These are phyloP conservation scores for Pontederia crassipes DNA, from an alignment of 176 grass and related monocot species.

Conservation along the genomic window DNA sequence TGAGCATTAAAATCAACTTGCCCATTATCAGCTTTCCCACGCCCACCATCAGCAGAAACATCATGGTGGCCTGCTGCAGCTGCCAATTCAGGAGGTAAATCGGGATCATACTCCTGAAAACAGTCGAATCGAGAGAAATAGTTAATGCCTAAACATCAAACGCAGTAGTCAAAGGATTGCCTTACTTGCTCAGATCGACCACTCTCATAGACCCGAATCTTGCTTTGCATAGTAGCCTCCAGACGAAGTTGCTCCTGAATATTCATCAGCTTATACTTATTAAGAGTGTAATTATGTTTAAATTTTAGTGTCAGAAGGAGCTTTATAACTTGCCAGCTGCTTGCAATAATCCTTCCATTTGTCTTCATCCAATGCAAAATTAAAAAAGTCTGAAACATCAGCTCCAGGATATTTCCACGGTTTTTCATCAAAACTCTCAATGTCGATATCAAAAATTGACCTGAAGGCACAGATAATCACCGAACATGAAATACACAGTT, in stretches of 20 bases:
- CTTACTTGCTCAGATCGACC: constrained; percentile 80
- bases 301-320: constrained; percentile 4
- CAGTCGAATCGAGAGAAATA: constrained; percentile 15
- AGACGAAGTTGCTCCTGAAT: constrained; percentile 67
- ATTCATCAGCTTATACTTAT: constrained; percentile 23
- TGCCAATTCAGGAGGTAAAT: constrained; percentile 96
- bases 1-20: constrained; percentile 47
- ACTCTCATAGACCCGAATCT: constrained; percentile 97
- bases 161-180: constrained; percentile 19
- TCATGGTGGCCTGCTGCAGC: constrained; percentile 70
- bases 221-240: constrained; percentile 99
- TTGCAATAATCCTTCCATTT: constrained; percentile 98
- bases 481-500: not conserved
- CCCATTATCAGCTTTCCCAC: constrained; percentile 35
- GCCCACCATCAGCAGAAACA: constrained; percentile 36
- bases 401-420: constrained; percentile 90
- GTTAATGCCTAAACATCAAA: constrained; percentile 2
- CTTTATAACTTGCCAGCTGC: constrained; percentile 49
- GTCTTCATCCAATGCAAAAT: constrained; percentile 84
- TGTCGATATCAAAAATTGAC: constrained; percentile 80
- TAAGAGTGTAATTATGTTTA: no score
- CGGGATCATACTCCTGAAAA: constrained; percentile 83
- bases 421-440: constrained; percentile 91
- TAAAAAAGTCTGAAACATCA: constrained; percentile 84
- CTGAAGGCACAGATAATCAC: constrained; percentile 26